Evolutionary conservation across 352 stramenopile species (phyloP), one percentile per base, ranked within the genome.

Genomic region (Phytopythium montanum): DNA sequence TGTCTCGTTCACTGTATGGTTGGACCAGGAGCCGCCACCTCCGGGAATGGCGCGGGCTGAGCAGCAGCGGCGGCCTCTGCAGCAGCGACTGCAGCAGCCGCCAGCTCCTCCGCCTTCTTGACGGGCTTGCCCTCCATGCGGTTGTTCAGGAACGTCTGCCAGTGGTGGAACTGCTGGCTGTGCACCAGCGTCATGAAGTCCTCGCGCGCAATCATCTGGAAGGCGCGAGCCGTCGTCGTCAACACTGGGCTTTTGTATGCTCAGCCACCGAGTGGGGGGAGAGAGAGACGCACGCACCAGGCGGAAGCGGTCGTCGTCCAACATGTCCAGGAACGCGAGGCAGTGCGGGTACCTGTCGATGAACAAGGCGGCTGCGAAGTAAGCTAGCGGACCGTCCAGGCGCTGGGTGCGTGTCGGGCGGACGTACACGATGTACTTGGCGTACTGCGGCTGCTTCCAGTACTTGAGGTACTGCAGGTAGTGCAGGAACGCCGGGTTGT

Each of bases 381-480:
- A 16, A 2, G n/a, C 18, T 4, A 46, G 31, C 23, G 34, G n/a
- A 8, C 13, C 3, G 8, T 42, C 25, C 26, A 62, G 12, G 45
- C 13, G 64, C 26, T 14, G 5, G 12, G 3, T 18, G 34, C 34
- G 34, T 18, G 12, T 5, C 10, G 31, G 36, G 39, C 19, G 0
- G 2, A 73, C 75, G 57, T 84, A 90, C 75, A 95, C 80, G 34
- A 97, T 87, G 68, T 95, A 97, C 66, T 94, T 89, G 58, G 87
- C 87, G 59, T 97, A 97, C 60, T 97, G 81, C 44, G 90, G 90
- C 68, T 93, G 68, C 64, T 95, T 95, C 88, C 88, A 97, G 75
- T 97, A 97, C 69, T 93, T 89, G 61, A 97, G 79, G 68, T 97
- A 97, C 59, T 92, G 65, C 49, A 97, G 68, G 72, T 97, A 97